A percentile compares a stretch with the other conserved stretches of the same genome.
Evolutionary conservation across 192 early-diverging fungal species (phyloP).

Genomic region (Radiomyces spectabilis): DNA sequence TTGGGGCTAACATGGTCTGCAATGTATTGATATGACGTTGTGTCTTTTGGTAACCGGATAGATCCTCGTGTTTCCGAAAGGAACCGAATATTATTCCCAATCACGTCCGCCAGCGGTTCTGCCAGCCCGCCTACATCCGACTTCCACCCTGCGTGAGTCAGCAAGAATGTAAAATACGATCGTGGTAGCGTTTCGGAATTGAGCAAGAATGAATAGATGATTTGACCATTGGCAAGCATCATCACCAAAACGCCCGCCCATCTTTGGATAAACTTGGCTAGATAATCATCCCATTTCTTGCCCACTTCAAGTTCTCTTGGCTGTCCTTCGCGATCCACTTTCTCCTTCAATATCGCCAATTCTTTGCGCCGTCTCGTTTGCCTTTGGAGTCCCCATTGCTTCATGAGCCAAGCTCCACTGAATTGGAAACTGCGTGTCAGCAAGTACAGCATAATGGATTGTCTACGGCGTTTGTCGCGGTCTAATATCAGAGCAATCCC

Average conservation of each 20-base stretch:
- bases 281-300: slow-evolving; percentile 35
- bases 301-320: slow-evolving; percentile 4
- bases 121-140: slow-evolving; percentile 37
- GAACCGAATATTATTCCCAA: slow-evolving; percentile 17
- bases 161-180: slow-evolving; percentile 50
- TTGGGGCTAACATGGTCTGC: slow-evolving; percentile 43
- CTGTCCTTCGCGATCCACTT: slow-evolving; percentile 2
- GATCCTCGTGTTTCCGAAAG: slow-evolving; percentile 18
- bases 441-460: slow-evolving; percentile 57
- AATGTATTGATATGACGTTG: slow-evolving; percentile 44
- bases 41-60: slow-evolving; percentile 33
- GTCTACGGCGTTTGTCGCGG: slow-evolving; percentile 46
- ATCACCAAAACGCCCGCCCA: slow-evolving; percentile 39
- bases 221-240: slow-evolving; percentile 38
- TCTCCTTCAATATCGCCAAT: slow-evolving; percentile 7
- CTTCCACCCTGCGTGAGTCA: slow-evolving; percentile 36
- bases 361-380: slow-evolving; percentile 13
- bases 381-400: slow-evolving; percentile 41
- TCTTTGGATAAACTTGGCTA: slow-evolving; percentile 29
- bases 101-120: slow-evolving; percentile 22
- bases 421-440: slow-evolving; percentile 59
- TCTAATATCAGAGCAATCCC: slow-evolving; percentile 56
- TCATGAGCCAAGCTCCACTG: slow-evolving; percentile 52
- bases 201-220: slow-evolving; percentile 45
- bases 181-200: slow-evolving; percentile 47